These are phyloP conservation scores for Paramecium pentaurelia DNA, from an alignment of 73 alveolate genomes.

Conservation along the genomic window DNA sequence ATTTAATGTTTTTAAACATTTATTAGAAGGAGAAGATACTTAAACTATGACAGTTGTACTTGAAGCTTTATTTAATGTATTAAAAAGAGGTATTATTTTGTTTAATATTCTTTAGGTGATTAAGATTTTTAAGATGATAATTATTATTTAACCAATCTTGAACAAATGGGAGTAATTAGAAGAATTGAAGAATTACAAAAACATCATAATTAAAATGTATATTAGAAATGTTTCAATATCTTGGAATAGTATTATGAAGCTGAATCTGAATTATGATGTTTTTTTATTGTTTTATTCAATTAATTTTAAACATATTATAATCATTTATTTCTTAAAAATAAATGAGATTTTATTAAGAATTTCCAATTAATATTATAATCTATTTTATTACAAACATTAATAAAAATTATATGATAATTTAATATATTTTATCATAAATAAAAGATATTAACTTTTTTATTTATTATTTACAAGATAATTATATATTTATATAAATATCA, in stretches of 20 bases:
- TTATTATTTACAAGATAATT: no score
- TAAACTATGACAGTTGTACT: slow-evolving; percentile 81
- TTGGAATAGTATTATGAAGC: slow-evolving; percentile 84
- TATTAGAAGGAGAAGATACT: slow-evolving; percentile 69
- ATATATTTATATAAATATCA: no score
- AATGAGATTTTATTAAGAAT: no score
- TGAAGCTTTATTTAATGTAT: slow-evolving; percentile 84
- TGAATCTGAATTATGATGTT: slow-evolving; percentile 61
- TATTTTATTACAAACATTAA: no score
- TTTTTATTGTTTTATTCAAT: background rate
- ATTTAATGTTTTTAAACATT: slow-evolving; percentile 65
- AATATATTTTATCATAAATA: no score
- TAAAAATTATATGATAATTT: no score
- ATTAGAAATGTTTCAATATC: slow-evolving; percentile 77
- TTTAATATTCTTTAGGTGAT: slow-evolving; percentile 29
- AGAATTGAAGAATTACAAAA: slow-evolving; percentile 82
- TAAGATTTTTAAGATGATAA: slow-evolving; percentile 58
- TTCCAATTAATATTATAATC: no score
- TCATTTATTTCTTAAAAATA: no score
- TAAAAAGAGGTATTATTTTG: slow-evolving; percentile 71
- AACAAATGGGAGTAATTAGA: slow-evolving; percentile 76
- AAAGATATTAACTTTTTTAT: no score
- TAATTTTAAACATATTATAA: no score
- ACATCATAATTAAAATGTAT: slow-evolving; percentile 85
- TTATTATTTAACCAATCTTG: slow-evolving; percentile 71